Evolutionary conservation across 352 stramenopile genomes (phyloP), one percentile per base, ranked within the genome.

Genomic region (Pythium guiyangense): DNA sequence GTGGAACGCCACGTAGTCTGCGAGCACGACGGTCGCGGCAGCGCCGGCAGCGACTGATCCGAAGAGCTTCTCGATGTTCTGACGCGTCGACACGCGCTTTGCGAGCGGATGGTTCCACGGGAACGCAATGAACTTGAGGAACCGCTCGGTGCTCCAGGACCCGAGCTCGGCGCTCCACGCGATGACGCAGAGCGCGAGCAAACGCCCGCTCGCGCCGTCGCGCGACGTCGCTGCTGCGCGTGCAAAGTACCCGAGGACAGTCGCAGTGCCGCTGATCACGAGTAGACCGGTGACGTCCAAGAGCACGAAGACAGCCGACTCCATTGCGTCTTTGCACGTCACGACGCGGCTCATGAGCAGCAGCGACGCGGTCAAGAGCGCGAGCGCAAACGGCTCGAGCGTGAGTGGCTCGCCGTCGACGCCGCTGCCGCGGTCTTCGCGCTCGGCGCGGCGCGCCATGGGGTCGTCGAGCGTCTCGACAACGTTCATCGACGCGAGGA

Each of bases 281-380:
- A 88, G 46, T 15, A 88, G 54, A 0, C 75, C 73, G 5, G 66
- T 50, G 37, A 86, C 54, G 57, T 88, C 78, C 12, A 88, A 58
- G 11, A 85, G 64, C 44, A 72, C 72, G 64, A 84, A 75, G 8
- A 85, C 71, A 1, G 71, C 59, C 18, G 73, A 86, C 60, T 88
- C 78, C 66, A 86, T 80, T 0, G 74, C 53, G 34, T 88, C 78
- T 57, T 88, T 84, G 48, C 78, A 84, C 2, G 71, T 78, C 18
- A 88, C 34, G 3, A 77, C 71, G 4, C 75, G 72, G 2, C 53
- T 59, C 43, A 86, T 70, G 25, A 88, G 52, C 45, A 86, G 56
- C 42, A 88, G 46, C 29, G 64, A 62, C 12, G 71, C 67, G 26
- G 54, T 64, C 1, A 80, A 54, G 15, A 86, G 45, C 46, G 84